Evolutionary conservation across 129 eudicot species (phyloP).

Genomic region (Chrysanthemum makinoi): DNA sequence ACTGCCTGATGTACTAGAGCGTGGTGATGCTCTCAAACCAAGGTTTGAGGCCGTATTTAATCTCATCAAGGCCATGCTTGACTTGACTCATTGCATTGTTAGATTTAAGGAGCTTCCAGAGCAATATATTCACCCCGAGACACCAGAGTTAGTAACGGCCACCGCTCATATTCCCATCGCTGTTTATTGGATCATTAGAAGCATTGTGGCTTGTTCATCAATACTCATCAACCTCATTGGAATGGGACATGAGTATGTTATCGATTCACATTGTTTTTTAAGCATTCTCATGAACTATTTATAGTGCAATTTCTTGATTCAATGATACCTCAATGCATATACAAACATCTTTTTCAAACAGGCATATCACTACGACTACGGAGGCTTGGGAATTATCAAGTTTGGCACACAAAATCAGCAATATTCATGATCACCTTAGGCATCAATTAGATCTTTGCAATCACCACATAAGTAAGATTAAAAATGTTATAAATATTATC

Average conservation of each 20-base stretch:
- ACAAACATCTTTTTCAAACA: conserved; percentile 1
- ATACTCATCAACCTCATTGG: conserved; percentile 64
- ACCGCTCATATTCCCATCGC: conserved; percentile 63
- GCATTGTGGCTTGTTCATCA: conserved; percentile 66
- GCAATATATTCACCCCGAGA: conserved; percentile 44
- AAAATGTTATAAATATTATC: background rate
- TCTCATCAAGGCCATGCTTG: background rate
- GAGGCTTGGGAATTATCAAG: conserved; percentile 82
- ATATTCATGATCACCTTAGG: conserved; percentile 52
- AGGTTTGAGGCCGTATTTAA: background rate
- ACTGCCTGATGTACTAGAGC: background rate
- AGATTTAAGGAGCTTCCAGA: background rate
- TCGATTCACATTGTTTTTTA: too few species aligned
- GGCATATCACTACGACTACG: conserved; percentile 60
- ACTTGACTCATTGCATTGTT: background rate
- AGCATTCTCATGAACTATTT: too few species aligned
- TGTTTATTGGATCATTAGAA: conserved; percentile 68
- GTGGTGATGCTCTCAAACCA: background rate
- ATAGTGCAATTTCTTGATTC: too few species aligned
- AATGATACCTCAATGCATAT: too few species aligned
- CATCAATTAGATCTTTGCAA: conserved; percentile 52
- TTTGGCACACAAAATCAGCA: conserved; percentile 70
- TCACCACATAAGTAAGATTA: conserved; percentile 57
- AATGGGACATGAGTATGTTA: conserved; percentile 65
- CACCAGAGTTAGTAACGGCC: conserved; percentile 50